A percentile compares a stretch with the other conserved stretches of the same genome.
These are phyloP conservation scores for Colletotrichum trifolii DNA, from an alignment of 2,329 filamentous ascomycete species.

Conservation along the genomic window DNA sequence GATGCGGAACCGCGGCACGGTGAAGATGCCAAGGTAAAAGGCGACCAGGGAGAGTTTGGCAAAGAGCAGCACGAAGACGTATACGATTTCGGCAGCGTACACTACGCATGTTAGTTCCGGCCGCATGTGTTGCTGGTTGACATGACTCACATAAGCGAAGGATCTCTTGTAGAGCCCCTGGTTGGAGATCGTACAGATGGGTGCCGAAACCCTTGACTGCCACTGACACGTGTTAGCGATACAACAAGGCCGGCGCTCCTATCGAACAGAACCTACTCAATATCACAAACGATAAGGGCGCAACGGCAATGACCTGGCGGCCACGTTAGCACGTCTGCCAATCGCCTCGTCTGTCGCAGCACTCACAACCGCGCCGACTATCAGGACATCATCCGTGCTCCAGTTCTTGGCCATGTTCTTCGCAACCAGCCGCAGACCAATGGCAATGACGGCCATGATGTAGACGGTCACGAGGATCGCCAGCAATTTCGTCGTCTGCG, in stretches of 20 bases:
- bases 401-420: slow-evolving; percentile 22
- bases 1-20: slow-evolving; percentile 38
- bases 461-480: slow-evolving; percentile 25
- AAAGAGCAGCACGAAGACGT: slow-evolving; percentile 43
- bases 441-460: neutral
- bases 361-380: slow-evolving; percentile 27
- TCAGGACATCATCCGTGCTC: slow-evolving; percentile 25
- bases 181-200: slow-evolving; percentile 34
- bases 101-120: slow-evolving; percentile 5
- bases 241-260: accelerated
- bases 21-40: slow-evolving; percentile 47
- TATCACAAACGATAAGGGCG: slow-evolving; percentile 23
- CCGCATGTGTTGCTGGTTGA: no score
- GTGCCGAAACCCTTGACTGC: slow-evolving; percentile 26
- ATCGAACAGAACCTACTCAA: slow-evolving; percentile 11
- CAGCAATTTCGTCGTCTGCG: slow-evolving; percentile 15
- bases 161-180: slow-evolving; percentile 20
- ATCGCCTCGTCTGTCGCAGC: neutral
- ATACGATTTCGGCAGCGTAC: slow-evolving; percentile 43
- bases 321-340: neutral
- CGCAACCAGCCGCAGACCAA: slow-evolving; percentile 21
- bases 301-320: slow-evolving; percentile 13
- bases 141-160: slow-evolving; percentile 19
- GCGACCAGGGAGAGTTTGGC: slow-evolving; percentile 47
- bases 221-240: slow-evolving; percentile 16